These are phyloP conservation scores for Ampelomyces quisqualis DNA, from an alignment of 2,329 filamentous ascomycete species.

Conservation along the genomic window DNA sequence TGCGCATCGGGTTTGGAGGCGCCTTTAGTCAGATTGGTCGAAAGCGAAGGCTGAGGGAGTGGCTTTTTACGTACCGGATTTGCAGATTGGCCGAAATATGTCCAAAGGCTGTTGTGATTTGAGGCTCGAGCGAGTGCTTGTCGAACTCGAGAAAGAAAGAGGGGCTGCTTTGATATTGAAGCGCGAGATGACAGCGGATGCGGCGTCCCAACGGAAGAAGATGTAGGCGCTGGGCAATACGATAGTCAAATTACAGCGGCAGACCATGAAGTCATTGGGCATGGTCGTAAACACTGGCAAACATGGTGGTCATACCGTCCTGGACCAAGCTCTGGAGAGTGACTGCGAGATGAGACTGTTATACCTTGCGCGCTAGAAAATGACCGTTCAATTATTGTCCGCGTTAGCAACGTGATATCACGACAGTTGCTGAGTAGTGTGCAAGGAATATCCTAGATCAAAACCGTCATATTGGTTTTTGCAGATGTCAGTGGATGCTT, in stretches of 20 bases:
- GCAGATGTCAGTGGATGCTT: too few relatives aligned
- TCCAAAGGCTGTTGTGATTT: background rate
- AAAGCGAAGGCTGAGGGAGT: too few relatives aligned
- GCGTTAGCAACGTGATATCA: too few relatives aligned
- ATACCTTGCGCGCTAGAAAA: slow-evolving; percentile 1
- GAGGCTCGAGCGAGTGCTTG: background rate
- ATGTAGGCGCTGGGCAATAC: slow-evolving; percentile 20
- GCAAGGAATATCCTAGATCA: too few relatives aligned
- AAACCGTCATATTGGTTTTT: too few relatives aligned
- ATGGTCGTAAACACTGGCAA: slow-evolving; percentile 24
- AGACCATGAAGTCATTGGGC: slow-evolving; percentile 25
- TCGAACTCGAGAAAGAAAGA: background rate
- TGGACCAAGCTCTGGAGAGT: slow-evolving; percentile 6
- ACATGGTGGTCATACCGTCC: slow-evolving; percentile 22
- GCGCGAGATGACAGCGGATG: slow-evolving; percentile 1
- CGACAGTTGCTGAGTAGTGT: too few relatives aligned
- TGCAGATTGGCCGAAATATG: background rate
- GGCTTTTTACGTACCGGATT: background rate
- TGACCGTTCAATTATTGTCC: too few relatives aligned
- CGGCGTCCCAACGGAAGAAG: slow-evolving; percentile 2
- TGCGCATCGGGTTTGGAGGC: too few relatives aligned
- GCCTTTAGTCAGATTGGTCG: too few relatives aligned
- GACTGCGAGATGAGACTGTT: slow-evolving; percentile 5
- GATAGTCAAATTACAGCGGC: slow-evolving; percentile 21
- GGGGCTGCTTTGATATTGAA: slow-evolving; percentile 4